These are phyloP conservation scores for Petasospora fabianii DNA, from an alignment of 1,139 yeast genomes.

Conservation along the genomic window DNA sequence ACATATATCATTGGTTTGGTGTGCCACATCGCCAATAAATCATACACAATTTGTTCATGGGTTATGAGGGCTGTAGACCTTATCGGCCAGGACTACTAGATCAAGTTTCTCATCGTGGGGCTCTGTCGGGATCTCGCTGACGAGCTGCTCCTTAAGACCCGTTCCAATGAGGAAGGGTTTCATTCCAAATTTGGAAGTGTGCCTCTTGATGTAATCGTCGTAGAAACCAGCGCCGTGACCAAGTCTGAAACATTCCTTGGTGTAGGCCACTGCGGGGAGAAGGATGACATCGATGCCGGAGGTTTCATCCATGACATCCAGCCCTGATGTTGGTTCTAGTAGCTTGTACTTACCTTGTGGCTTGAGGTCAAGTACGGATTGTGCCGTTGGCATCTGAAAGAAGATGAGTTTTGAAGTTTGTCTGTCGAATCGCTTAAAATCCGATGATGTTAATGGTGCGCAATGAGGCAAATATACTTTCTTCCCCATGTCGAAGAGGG, in stretches of 20 bases:
- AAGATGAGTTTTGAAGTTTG: slow-evolving; percentile 57
- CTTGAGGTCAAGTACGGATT: slow-evolving; percentile 42
- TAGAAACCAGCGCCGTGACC: slow-evolving; percentile 96
- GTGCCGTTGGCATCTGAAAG: slow-evolving; percentile 42
- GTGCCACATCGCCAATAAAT: not conserved
- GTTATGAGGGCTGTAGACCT: slow-evolving; percentile 15
- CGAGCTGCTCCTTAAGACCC: slow-evolving; percentile 69
- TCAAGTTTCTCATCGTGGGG: slow-evolving; percentile 69
- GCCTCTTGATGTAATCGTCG: slow-evolving; percentile 67
- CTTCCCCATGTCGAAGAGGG: slow-evolving; percentile 45
- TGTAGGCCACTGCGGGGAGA: slow-evolving; percentile 85
- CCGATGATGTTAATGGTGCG: slow-evolving; percentile 28
- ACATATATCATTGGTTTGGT: not conserved
- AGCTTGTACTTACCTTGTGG: slow-evolving; percentile 71
- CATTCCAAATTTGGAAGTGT: slow-evolving; percentile 25
- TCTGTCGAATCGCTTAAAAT: slow-evolving; percentile 23
- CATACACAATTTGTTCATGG: too few species aligned
- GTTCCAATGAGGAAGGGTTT: slow-evolving; percentile 57
- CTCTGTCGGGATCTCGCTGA: slow-evolving; percentile 58
- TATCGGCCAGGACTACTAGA: slow-evolving; percentile 26
- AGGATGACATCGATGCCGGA: slow-evolving; percentile 64
- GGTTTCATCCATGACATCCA: slow-evolving; percentile 23
- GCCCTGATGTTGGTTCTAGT: slow-evolving; percentile 54
- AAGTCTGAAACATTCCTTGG: slow-evolving; percentile 50
- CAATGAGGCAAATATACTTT: slow-evolving; percentile 53